Percentiles rank a stretch among this genome's conserved stretches.
phyloP scores from a whole-genome alignment of 495 filamentous ascomycete species.

The Delitschia confertaspora region DNA sequence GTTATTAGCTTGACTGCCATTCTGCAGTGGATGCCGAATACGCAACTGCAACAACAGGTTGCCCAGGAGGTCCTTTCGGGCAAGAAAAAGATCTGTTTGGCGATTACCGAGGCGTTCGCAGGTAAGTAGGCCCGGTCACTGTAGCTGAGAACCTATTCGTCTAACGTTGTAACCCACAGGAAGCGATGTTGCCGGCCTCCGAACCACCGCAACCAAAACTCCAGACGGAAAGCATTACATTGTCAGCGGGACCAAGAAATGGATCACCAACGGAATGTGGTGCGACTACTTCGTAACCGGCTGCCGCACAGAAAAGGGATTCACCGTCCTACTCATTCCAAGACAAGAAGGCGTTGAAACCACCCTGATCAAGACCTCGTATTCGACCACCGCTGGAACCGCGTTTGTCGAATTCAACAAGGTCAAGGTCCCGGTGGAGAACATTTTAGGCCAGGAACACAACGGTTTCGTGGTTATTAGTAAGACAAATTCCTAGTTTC shows the following conservation, averaged over 20 bases:
- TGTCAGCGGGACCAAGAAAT: conserved; percentile 86
- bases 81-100: conserved; percentile 79
- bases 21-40: conserved; percentile 66
- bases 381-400: conserved; percentile 71
- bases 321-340: conserved; percentile 68
- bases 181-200: conserved; percentile 73
- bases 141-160: background rate
- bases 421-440: conserved; percentile 71
- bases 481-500: conserved; percentile 69
- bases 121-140: background rate
- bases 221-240: conserved; percentile 77
- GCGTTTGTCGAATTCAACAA: conserved; percentile 78
- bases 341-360: conserved; percentile 63
- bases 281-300: conserved; percentile 77
- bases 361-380: conserved; percentile 75
- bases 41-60: conserved; percentile 54
- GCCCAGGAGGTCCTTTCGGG: conserved; percentile 65
- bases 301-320: conserved; percentile 73
- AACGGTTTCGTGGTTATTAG: conserved; percentile 82
- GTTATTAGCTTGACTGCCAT: conserved; percentile 74
- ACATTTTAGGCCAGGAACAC: conserved; percentile 75
- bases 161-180: conserved; percentile 34
- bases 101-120: conserved; percentile 84
- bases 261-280: conserved; percentile 87
- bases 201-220: conserved; percentile 74